Percentiles rank a stretch among this genome's conserved stretches.
These are phyloP conservation scores for Lagenidium sp. DNA, from an alignment of 352 stramenopile species.

Conservation along the genomic window DNA sequence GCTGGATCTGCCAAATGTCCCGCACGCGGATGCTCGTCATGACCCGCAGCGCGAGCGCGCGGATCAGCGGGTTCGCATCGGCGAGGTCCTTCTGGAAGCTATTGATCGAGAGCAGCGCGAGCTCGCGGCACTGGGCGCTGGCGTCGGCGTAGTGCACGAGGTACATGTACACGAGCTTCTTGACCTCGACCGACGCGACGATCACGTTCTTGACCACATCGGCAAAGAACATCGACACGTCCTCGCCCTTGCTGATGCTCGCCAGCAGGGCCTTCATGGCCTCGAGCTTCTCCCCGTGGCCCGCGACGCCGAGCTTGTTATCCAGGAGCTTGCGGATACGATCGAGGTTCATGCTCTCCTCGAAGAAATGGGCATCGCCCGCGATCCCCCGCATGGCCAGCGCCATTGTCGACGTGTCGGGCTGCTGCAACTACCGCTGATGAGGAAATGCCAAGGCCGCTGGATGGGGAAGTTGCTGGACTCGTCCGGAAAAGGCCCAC, in stretches of 20 bases:
- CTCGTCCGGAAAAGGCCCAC: no score
- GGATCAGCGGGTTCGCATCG: conserved; percentile 92
- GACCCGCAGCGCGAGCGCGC: conserved; percentile 90
- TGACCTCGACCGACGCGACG: conserved; percentile 95
- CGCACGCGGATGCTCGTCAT: conserved; percentile 97
- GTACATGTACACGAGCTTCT: conserved; percentile 99
- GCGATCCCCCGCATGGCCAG: conserved; percentile 67
- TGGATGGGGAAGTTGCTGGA: no score
- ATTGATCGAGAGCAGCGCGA: conserved; percentile 97
- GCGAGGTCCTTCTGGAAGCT: conserved; percentile 97
- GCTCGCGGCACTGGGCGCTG: conserved; percentile 92
- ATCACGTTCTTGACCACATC: conserved; percentile 96
- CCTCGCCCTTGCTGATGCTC: conserved; percentile 95
- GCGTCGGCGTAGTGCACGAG: conserved; percentile 97
- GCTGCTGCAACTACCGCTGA: no score
- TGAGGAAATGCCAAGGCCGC: no score
- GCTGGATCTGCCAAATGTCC: conserved; percentile 98
- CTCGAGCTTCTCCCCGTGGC: conserved; percentile 88
- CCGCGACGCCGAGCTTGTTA: conserved; percentile 82
- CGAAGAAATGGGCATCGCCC: conserved; percentile 95
- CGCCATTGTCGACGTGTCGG: no score
- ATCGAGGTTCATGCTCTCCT: conserved; percentile 93
- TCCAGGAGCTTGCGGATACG: conserved; percentile 82
- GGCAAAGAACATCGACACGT: conserved; percentile 97
- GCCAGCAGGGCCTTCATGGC: conserved; percentile 98